Conservation (phyloP, 1,284 basidiomycete species). For the Microbotryomycetes sp. region DNA sequence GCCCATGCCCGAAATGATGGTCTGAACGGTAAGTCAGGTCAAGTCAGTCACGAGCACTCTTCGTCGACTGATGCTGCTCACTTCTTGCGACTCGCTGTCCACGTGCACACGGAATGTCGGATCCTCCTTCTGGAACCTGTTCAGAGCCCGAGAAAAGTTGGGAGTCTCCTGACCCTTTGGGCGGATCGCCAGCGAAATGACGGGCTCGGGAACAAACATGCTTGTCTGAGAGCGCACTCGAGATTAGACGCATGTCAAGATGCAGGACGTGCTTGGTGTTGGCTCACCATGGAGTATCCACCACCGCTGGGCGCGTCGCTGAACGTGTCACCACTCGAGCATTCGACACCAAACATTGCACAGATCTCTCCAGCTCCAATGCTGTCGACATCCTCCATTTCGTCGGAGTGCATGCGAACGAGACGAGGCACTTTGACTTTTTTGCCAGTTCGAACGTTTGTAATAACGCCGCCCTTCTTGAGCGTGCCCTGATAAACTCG, state of each 20-base stretch:
- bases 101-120: conserved; percentile 98
- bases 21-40: conserved; percentile 49
- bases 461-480: conserved; percentile 77
- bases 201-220: conserved; percentile 98
- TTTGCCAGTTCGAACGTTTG: conserved; percentile 91
- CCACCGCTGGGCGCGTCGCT: conserved; percentile 69
- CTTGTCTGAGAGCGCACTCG: no score
- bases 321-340: conserved; percentile 96
- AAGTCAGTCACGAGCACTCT: background rate
- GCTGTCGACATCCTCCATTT: conserved; percentile 97
- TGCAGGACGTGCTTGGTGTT: background rate
- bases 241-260: conserved; percentile 1
- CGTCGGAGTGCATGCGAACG: conserved; percentile 96
- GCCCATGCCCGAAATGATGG: conserved; percentile 99
- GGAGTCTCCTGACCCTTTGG: conserved; percentile 87
- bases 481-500: conserved; percentile 95
- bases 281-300: conserved; percentile 73
- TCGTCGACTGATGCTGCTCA: conserved; percentile 36
- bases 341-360: conserved; percentile 98
- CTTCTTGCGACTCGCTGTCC: conserved; percentile 89
- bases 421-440: conserved; percentile 96
- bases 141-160: conserved; percentile 92
- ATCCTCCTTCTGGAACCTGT: conserved; percentile 98
- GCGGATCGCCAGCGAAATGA: conserved; percentile 91
- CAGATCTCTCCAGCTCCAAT: conserved; percentile 99